Base-by-base conservation (phyloP, 768 basidiomycete genomes). In the Pleurotus platypus region DNA sequence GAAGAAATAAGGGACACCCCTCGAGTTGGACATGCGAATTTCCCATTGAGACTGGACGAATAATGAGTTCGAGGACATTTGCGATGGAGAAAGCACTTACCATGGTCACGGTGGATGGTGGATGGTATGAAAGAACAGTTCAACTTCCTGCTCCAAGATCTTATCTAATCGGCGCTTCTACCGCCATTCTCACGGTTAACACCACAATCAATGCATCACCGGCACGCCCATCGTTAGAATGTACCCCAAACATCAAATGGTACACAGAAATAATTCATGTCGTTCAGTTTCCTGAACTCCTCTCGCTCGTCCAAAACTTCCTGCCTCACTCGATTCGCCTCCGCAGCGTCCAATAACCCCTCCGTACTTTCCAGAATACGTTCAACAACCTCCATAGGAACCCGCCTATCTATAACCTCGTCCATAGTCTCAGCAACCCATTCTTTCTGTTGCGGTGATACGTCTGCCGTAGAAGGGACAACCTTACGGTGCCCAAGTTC, bases 1-100 rank as follows among this genome's bases (percentile, higher is more conserved):
- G 86, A 83, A 96, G 76, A 87, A 98, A 78, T 98, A 98, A 13
- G 93, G 90, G 37, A 91, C 69, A 22, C 79, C 70, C 65, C 85
- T 85, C 18, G 91, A 88, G 67, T 71, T 84, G 45, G 93, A 95
- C 77, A 92, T 81, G 58, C 92, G 87, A 61, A 98, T 77, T 82
- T 97, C 92, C 94, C 93, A 98, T 20, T 66, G 61, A 56, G 67
- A 62, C 69, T 54, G n/a, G 12, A 37, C 11, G 7, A 2, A 7
- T 3, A 9, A 11, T 22, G 61, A 20, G n/a, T 35, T 35, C 0
- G 30, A 35, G 30, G 9, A 0, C 30, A 35, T 9, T 35, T 9
- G 11, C 9, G 7, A 9, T 11, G 30, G 30, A 35, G 30, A 35
- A 35, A 43, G 39, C 5, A 42, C 43, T 22, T 13, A 38, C 24